Percentiles rank a stretch among this genome's conserved stretches.
Evolutionary conservation across 2,329 filamentous ascomycete species (phyloP).

Genomic region (Exophiala lecanii-corni): DNA sequence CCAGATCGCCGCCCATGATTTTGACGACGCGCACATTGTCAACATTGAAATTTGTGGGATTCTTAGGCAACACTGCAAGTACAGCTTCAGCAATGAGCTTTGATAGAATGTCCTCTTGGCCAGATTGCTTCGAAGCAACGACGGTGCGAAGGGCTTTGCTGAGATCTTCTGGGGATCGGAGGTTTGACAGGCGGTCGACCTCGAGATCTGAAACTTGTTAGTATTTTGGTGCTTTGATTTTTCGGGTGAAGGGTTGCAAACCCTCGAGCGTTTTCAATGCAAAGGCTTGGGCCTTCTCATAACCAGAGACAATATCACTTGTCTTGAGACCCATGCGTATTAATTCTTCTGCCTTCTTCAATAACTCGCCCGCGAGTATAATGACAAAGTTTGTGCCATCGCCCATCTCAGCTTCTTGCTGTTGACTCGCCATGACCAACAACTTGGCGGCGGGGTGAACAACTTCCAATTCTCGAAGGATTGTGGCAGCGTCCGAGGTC

Average conservation of each 20-base stretch:
- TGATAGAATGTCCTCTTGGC: conserved; percentile 83
- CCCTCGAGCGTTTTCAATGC: conserved; percentile 78
- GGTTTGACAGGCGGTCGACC: conserved; percentile 83
- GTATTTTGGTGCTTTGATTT: conserved; percentile 11
- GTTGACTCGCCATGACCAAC: conserved; percentile 96
- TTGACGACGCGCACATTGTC: conserved; percentile 99
- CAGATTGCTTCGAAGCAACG: conserved; percentile 92
- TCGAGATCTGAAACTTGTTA: conserved; percentile 58
- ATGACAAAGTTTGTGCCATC: conserved; percentile 98
- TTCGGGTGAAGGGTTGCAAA: conserved; percentile 32
- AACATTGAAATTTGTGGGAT: conserved; percentile 93
- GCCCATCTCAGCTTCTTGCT: conserved; percentile 98
- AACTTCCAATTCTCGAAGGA: conserved; percentile 94
- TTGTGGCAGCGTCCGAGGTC: conserved; percentile 95
- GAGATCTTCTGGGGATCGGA: conserved; percentile 75
- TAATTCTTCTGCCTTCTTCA: conserved; percentile 96
- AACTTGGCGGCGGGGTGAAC: conserved; percentile 97
- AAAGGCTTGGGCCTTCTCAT: conserved; percentile 89
- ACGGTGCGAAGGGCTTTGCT: conserved; percentile 95
- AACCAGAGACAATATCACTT: conserved; percentile 93
- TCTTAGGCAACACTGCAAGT: conserved; percentile 89
- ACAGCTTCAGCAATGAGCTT: conserved; percentile 78
- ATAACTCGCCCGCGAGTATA: conserved; percentile 85
- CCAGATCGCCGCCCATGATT: conserved; percentile 96
- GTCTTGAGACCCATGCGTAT: conserved; percentile 96